Percentiles rank a stretch among this genome's conserved stretches.
Conservation (phyloP, 441 rosid genomes). For the Cnidoscolus chayamansa region DNA sequence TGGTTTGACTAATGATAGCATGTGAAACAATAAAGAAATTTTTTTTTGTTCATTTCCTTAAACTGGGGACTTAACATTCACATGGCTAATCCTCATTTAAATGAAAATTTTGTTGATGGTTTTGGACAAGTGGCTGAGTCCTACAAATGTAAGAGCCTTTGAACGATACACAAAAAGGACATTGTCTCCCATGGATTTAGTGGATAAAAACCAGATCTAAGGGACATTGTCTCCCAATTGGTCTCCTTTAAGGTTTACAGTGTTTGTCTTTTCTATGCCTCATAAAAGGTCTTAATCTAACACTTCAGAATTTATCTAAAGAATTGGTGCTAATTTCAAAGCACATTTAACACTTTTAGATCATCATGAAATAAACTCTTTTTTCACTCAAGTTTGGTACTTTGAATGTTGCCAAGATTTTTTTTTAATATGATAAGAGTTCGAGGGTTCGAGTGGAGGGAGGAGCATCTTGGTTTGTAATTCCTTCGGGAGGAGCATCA, state of each 20-base stretch:
- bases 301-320: conserved; percentile 14
- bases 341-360: conserved; percentile 36
- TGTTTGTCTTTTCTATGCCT: conserved; percentile 30
- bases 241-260: conserved; percentile 49
- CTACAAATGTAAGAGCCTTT: conserved; percentile 5
- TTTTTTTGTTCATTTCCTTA: conserved; percentile 10
- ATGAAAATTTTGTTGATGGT: conserved; percentile 19
- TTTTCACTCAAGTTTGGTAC: conserved; percentile 25
- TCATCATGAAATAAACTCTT: conserved; percentile 24
- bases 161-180: conserved; percentile 12
- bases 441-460: neutral
- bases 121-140: conserved; percentile 29
- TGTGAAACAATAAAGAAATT: conserved; percentile 18
- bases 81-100: conserved; percentile 32
- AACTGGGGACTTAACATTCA: conserved; percentile 28
- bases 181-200: conserved; percentile 16
- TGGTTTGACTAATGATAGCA: conserved; percentile 33
- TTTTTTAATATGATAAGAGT: neutral
- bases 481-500: neutral
- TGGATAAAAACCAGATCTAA: conserved; percentile 27
- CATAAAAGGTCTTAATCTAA: conserved; percentile 1
- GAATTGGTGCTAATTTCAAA: conserved; percentile 5
- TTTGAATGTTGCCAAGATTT: conserved; percentile 31
- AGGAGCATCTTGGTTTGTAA: too few species aligned
- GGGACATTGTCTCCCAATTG: conserved; percentile 33